Evolutionary conservation across 192 early-diverging fungal genomes (phyloP).

Genomic region (Coemansia sp.): DNA sequence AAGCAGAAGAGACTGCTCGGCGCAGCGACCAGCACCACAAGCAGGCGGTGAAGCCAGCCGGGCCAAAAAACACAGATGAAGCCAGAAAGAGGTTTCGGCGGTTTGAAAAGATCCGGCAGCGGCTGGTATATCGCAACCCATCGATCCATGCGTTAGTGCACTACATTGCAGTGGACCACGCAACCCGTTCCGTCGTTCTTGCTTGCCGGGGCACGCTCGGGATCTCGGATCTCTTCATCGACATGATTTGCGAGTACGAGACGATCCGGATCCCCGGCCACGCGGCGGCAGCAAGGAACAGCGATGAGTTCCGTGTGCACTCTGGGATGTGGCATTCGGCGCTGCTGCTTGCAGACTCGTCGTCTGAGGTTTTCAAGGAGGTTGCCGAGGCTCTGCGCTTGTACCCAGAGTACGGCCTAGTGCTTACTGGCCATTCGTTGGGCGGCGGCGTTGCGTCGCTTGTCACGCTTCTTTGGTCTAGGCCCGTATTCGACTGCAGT

Average conservation of each 20-base stretch:
- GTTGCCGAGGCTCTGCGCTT: conserved; percentile 69
- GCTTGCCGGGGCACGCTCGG: conserved; percentile 88
- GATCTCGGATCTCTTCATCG: conserved; percentile 84
- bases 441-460: conserved; percentile 86
- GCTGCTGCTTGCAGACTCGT: conserved; percentile 64
- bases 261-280: conserved; percentile 27
- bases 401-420: conserved; percentile 78
- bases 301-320: conserved; percentile 65
- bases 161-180: conserved; percentile 85
- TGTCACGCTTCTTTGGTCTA: conserved; percentile 75
- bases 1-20: not conserved
- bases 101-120: conserved; percentile 46
- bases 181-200: conserved; percentile 71
- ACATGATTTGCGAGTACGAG: conserved; percentile 80
- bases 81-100: conserved; percentile 40
- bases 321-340: conserved; percentile 87
- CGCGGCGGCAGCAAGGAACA: not conserved
- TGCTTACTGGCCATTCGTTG: conserved; percentile 86
- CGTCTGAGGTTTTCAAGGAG: conserved; percentile 71
- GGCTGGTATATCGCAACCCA: conserved; percentile 56
- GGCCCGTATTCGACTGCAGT: conserved; percentile 33
- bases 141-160: conserved; percentile 73
- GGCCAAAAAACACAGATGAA: conserved; percentile 5
- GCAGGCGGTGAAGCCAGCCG: not conserved
- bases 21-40: not conserved